Base-by-base conservation (phyloP, 176 grass and related monocot species). In the Bromus sterilis region DNA sequence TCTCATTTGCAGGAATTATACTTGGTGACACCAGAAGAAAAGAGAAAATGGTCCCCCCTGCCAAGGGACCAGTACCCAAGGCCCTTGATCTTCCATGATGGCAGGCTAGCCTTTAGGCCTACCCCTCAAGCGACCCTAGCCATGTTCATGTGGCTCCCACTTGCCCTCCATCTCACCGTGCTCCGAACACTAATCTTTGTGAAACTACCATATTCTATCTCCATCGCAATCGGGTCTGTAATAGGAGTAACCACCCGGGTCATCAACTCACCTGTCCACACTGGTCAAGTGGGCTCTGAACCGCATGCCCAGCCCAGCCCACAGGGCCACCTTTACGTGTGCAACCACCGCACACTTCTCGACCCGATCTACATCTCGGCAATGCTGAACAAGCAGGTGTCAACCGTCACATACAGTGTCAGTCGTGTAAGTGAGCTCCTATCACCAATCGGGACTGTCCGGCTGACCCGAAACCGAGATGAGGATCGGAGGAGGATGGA, bases 341-440 rank as follows among this genome's bases (percentile, higher is more conserved):
- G 92, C 90, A 98, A 98, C 83, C 95, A 98, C 53, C 90, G 95
- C 23, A 98, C 92, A 1, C 86, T 98, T 18, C 81, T 98, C 1
- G 95, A 98, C 40, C 92, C 92, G 0, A 4, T 98, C 28, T 98
- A 92, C 78, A 91, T 94, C 71, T 87, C 92, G 10, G 88, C 53
- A 4, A 81, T 76, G 20, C 80, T 94, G 44, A 85, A 91, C 60
- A 92, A 84, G 74, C 88, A 88, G 18, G 87, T 94, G 5, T 82
- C 86, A 0, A 72, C 90, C 13, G 77, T 80, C 41, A 93, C 95
- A 6, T 98, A 94, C 75, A 93, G 95, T 16, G 74, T 98, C 51
- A 98, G 92, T 13, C 87, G 70, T 31, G 46, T 98, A 51, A 85
- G 56, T 2, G 95, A 94, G 78, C 82, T 81, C n/a, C 35, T 98